Base-by-base conservation (phyloP, 2,329 filamentous ascomycete species). In the Rutstroemia sp. region DNA sequence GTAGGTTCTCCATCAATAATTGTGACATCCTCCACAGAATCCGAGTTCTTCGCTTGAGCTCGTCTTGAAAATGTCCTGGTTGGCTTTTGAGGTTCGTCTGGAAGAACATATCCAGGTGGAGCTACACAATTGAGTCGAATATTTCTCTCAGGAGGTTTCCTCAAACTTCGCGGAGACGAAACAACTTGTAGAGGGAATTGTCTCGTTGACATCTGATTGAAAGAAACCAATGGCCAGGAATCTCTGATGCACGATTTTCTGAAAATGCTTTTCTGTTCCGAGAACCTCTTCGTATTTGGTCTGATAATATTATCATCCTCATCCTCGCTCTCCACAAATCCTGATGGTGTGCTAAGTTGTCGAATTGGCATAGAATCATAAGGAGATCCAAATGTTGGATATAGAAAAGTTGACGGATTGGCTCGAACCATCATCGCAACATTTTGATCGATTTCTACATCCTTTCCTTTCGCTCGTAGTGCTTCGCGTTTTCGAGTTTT, bases 171-270 rank as follows among this genome's bases (percentile, higher is more conserved):
- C 16, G 9, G 16, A 9, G 16, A 19, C 5, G 54, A 50, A 25
- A 62, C 54, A n/a, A 61, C 50, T 12, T 41, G 52, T 7, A 46
- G 34, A 16, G 39, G 39, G 10, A 58, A 25, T 3, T 56, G 9
- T 60, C 30, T 25, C 46, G 34, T 30, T 56, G 42, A 34, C 0
- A 25, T 47, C 10, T 63, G 60, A 14, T 59, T 60, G 8, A 53
- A 57, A 10, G 61, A 56, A 4, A 56, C 61, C 17, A 68, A 56
- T 16, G 66, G 66, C 66, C 66, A 68, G 2, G 66, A 68, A n/a
- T 66, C 65, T 48, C 63, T 60, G 12, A 63, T 57, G 14, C 58
- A 57, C 2, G 63, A 61, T 19, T 49, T 58, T 19, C 62, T 59
- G 21, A 63, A 62, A 27, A 59, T 45, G 0, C 34, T 25, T 38